Percentiles rank a stretch among this genome's conserved stretches.
Evolutionary conservation across 805 yeast genomes (phyloP).

Genomic region (Metschnikowia shivogae): DNA sequence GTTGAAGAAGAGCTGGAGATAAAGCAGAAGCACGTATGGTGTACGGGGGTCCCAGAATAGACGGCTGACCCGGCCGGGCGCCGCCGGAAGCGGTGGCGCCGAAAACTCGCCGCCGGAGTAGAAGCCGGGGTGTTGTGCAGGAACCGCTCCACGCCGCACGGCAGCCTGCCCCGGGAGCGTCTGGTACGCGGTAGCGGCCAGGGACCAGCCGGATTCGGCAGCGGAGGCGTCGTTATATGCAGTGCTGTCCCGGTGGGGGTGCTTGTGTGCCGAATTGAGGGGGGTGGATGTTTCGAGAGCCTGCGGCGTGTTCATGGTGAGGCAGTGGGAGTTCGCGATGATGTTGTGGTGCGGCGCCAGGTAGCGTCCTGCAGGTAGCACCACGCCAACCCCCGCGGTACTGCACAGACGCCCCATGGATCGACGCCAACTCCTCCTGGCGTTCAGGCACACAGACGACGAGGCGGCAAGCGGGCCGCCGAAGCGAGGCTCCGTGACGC

Average conservation of each 20-base stretch:
- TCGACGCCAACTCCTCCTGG: slow-evolving; percentile 6
- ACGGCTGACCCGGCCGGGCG: not conserved
- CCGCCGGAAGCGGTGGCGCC: not conserved
- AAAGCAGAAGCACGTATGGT: slow-evolving; percentile 58
- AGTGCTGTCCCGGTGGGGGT: not conserved
- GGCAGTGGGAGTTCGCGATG: not conserved
- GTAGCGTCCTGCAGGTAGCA: not conserved
- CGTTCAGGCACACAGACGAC: slow-evolving; percentile 8
- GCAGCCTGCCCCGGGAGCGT: not conserved
- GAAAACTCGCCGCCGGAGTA: slow-evolving; percentile 7
- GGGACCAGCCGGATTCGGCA: not conserved
- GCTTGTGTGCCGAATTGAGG: slow-evolving; percentile 2
- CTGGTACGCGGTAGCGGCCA: slow-evolving; percentile 1
- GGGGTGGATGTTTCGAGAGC: slow-evolving; percentile 23
- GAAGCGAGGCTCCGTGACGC: no score
- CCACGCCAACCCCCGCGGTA: no score
- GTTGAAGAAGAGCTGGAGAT: slow-evolving; percentile 62
- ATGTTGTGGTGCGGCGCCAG: not conserved
- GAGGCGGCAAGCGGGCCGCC: not conserved
- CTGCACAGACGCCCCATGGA: no score
- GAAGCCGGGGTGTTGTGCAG: slow-evolving; percentile 7
- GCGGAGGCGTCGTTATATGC: no score
- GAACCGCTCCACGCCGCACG: not conserved
- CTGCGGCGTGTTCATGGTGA: slow-evolving; percentile 5
- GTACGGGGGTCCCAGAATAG: slow-evolving; percentile 37